A percentile compares a stretch with the other conserved stretches of the same genome.
These are phyloP conservation scores for Taphrina sp. DNA, from an alignment of 1,139 yeast species.

Conservation along the genomic window DNA sequence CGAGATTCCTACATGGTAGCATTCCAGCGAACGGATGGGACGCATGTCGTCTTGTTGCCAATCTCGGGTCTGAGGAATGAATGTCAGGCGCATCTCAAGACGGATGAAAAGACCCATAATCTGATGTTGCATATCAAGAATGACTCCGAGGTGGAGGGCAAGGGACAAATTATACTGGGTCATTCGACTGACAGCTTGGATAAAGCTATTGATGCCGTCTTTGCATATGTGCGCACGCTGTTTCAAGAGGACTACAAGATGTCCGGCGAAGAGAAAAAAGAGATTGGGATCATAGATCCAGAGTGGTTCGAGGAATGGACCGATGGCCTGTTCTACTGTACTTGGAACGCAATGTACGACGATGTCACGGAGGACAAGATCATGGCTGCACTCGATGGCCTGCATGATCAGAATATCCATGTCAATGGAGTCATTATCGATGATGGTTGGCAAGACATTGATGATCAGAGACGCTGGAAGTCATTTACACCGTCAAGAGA, in stretches of 20 bases:
- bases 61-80: conserved; percentile 9
- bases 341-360: conserved; percentile 44
- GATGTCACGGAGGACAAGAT: conserved; percentile 39
- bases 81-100: neutral
- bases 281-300: neutral
- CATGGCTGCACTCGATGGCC: conserved; percentile 39
- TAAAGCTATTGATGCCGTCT: conserved; percentile 5
- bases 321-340: conserved; percentile 41
- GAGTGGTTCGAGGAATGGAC: conserved; percentile 36
- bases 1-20: conserved; percentile 7
- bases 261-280: neutral
- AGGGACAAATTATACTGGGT: conserved; percentile 5
- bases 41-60: conserved; percentile 13
- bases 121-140: conserved; percentile 10
- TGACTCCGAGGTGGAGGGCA: neutral
- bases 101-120: neutral
- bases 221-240: neutral
- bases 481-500: conserved; percentile 39
- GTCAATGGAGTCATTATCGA: conserved; percentile 42
- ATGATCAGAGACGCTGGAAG: conserved; percentile 39
- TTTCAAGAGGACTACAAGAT: neutral
- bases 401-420: conserved; percentile 39
- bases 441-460: conserved; percentile 44
- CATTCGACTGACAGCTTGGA: neutral
- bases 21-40: conserved; percentile 11